Evolutionary conservation across 257 asterid genomes (phyloP).

Genomic region (Rehmannia glutinosa): DNA sequence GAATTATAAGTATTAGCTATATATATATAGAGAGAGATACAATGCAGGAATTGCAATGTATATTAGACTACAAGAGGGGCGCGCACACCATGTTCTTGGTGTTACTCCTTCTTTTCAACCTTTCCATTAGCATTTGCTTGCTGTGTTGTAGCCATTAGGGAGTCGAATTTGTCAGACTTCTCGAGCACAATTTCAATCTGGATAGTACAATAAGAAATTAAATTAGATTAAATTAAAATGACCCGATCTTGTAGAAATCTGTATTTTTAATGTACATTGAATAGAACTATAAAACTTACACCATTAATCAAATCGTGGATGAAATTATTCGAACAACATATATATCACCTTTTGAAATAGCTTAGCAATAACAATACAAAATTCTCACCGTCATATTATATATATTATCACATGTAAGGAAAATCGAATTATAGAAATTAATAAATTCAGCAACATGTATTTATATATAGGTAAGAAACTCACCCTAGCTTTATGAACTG

Average conservation of each 20-base stretch:
- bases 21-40: conserved; percentile 29
- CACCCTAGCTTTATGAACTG: conserved; percentile 88
- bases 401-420: too few species aligned
- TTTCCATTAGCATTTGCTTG: conserved; percentile 33
- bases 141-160: conserved; percentile 44
- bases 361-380: neutral
- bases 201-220: too few species aligned
- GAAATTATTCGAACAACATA: too few species aligned
- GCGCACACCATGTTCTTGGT: neutral
- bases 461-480: neutral
- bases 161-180: conserved; percentile 80
- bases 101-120: conserved; percentile 36
- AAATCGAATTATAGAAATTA: too few species aligned
- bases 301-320: too few species aligned
- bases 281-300: too few species aligned
- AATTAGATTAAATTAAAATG: too few species aligned
- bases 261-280: too few species aligned
- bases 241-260: neutral
- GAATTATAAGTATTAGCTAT: conserved; percentile 14
- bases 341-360: too few species aligned
- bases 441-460: too few species aligned
- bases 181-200: conserved; percentile 78
- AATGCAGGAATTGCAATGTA: conserved; percentile 18
- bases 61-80: neutral
- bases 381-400: neutral